phyloP scores from a whole-genome alignment of 2,329 filamentous ascomycete species.

The Fusarium denticulatum region DNA sequence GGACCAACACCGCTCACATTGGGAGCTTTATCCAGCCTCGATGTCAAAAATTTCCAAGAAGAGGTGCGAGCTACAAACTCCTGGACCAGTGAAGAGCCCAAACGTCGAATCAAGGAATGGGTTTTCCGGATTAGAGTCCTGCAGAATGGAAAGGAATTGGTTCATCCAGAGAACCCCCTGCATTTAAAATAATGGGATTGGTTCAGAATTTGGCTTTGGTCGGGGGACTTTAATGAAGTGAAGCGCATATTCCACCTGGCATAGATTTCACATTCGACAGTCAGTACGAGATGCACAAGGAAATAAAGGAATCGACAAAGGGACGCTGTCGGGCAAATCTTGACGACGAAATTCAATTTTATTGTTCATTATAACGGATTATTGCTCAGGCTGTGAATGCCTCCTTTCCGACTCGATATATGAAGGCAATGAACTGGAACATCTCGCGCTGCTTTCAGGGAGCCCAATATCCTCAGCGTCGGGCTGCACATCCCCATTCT shows the following conservation, averaged over 20 bases:
- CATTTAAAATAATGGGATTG: neutral
- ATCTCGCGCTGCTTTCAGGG: neutral
- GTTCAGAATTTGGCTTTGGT: neutral
- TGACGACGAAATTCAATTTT: neutral
- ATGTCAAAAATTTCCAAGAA: neutral
- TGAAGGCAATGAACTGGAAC: conserved; percentile 8
- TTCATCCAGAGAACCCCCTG: neutral
- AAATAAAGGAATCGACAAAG: too few species aligned
- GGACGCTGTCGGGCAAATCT: rapidly evolving
- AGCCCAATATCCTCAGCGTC: neutral
- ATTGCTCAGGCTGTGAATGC: conserved; percentile 7
- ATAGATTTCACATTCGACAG: neutral
- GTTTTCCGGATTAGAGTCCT: neutral
- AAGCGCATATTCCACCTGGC: too few species aligned
- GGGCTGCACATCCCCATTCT: neutral
- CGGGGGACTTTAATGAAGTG: too few species aligned
- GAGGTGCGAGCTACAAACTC: neutral
- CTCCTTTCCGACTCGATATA: conserved; percentile 11
- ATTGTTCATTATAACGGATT: neutral
- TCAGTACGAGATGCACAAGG: too few species aligned
- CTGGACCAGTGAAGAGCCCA: neutral
- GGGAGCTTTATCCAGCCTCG: neutral
- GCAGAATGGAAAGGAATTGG: neutral
- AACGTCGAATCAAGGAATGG: neutral
- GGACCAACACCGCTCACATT: neutral